Conservation (phyloP, 306 rosid species). For the Alnus rubra region DNA sequence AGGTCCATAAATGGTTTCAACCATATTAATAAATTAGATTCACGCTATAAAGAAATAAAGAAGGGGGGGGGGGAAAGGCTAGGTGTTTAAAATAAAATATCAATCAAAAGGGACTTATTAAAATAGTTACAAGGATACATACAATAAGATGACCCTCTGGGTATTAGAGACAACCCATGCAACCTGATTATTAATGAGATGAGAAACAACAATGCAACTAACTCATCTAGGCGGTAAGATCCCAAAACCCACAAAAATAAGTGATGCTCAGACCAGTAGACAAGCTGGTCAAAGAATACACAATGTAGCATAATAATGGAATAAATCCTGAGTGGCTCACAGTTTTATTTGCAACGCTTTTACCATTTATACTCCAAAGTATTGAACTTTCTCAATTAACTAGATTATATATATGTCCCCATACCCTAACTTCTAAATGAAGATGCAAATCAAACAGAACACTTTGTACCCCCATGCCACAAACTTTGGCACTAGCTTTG, state of each 20-base stretch:
- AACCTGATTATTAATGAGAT: not conserved
- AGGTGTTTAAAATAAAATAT: not conserved
- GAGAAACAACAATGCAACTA: not conserved
- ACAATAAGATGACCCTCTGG: not conserved
- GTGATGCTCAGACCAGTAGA: not conserved
- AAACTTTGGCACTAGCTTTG: not conserved
- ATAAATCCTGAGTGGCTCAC: not conserved
- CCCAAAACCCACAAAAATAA: not conserved
- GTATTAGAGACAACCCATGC: not conserved
- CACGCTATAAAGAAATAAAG: not conserved
- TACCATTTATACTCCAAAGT: not conserved
- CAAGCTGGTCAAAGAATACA: not conserved
- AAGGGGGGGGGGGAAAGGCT: too few relatives aligned
- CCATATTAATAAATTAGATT: not conserved
- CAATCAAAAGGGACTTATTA: not conserved
- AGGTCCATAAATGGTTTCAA: constrained; percentile 2
- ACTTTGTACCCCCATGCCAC: not conserved
- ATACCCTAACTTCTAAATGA: not conserved
- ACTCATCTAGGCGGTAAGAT: not conserved
- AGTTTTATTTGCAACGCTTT: not conserved
- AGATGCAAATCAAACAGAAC: not conserved
- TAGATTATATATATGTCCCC: not conserved
- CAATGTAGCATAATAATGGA: not conserved
- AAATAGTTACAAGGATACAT: not conserved
- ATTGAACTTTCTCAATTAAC: not conserved